phyloP scores from a whole-genome alignment of 2,329 filamentous ascomycete species.

The Cladophialophora bantiana region DNA sequence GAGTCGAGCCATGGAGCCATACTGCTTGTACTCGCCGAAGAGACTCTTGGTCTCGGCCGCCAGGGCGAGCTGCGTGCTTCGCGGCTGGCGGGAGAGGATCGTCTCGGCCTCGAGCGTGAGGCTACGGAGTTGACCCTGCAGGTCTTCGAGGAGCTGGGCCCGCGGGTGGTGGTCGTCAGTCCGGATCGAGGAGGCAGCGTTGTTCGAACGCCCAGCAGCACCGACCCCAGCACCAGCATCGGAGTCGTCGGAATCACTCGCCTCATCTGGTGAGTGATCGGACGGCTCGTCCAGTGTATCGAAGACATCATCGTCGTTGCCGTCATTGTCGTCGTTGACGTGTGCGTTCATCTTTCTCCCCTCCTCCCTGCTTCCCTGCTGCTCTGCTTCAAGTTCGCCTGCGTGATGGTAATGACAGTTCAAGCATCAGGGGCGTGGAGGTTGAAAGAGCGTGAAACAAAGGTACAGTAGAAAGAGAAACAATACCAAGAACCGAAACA shows the following conservation, averaged over 20 bases:
- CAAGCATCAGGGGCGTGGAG: no score
- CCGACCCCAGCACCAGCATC: background rate
- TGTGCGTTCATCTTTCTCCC: background rate
- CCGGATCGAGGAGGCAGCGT: background rate
- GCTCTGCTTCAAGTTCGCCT: background rate
- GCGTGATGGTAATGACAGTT: no score
- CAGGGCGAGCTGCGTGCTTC: slow-evolving; percentile 33
- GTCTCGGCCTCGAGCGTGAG: slow-evolving; percentile 36
- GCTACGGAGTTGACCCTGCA: slow-evolving; percentile 21
- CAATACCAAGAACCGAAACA: no score
- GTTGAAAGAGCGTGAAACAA: no score
- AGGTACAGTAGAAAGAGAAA: no score
- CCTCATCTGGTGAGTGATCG: background rate
- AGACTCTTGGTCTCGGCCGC: slow-evolving; percentile 27
- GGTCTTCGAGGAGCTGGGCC: slow-evolving; percentile 22
- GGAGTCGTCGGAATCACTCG: background rate
- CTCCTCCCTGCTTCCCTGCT: background rate
- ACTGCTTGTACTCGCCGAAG: slow-evolving; percentile 35
- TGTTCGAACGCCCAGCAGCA: background rate
- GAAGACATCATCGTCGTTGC: background rate
- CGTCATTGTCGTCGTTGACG: background rate
- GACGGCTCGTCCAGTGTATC: background rate
- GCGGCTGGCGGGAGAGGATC: slow-evolving; percentile 31
- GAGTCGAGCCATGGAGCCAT: slow-evolving; percentile 37
- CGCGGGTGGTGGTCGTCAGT: background rate